These are phyloP conservation scores for Pseudonitzschia pungens DNA, from an alignment of 108 stramenopile genomes.

Conservation along the genomic window DNA sequence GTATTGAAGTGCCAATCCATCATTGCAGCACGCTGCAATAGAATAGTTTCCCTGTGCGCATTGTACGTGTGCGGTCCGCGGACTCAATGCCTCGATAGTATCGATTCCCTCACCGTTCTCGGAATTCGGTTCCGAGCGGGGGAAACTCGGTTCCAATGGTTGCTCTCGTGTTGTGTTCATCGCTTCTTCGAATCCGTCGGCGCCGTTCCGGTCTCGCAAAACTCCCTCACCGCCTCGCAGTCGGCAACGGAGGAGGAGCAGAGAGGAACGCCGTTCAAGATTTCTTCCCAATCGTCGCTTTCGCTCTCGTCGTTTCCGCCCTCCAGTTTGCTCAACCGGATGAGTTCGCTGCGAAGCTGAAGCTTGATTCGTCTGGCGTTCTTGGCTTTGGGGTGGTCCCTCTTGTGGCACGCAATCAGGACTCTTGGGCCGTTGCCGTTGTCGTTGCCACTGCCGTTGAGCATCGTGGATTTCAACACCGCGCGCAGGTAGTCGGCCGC, in stretches of 20 bases:
- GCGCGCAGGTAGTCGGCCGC: slow-evolving; percentile 64
- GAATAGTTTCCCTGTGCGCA: no score
- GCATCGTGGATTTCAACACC: slow-evolving; percentile 24
- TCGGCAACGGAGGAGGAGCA: slow-evolving; percentile 24
- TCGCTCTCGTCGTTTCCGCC: not conserved
- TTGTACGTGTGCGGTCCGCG: no score
- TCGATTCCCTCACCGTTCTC: no score
- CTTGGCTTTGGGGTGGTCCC: slow-evolving; percentile 57
- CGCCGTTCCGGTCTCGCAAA: slow-evolving; percentile 17
- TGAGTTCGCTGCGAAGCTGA: slow-evolving; percentile 77
- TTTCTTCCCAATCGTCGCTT: slow-evolving; percentile 27
- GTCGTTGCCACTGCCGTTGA: slow-evolving; percentile 5
- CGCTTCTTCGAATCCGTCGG: slow-evolving; percentile 3
- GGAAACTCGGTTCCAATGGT: no score
- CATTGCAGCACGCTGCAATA: no score
- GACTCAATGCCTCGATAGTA: no score
- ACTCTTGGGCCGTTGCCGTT: slow-evolving; percentile 20
- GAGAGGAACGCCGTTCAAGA: slow-evolving; percentile 16
- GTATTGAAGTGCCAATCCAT: no score
- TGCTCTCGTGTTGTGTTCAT: not conserved
- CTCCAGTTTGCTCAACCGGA: slow-evolving; percentile 39
- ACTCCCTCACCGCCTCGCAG: slow-evolving; percentile 18
- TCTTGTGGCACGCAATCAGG: slow-evolving; percentile 69
- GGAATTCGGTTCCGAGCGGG: no score
- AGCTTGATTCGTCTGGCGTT: slow-evolving; percentile 75